phyloP scores from a whole-genome alignment of 805 yeast species.

The Schizosaccharomyces osmophilus region DNA sequence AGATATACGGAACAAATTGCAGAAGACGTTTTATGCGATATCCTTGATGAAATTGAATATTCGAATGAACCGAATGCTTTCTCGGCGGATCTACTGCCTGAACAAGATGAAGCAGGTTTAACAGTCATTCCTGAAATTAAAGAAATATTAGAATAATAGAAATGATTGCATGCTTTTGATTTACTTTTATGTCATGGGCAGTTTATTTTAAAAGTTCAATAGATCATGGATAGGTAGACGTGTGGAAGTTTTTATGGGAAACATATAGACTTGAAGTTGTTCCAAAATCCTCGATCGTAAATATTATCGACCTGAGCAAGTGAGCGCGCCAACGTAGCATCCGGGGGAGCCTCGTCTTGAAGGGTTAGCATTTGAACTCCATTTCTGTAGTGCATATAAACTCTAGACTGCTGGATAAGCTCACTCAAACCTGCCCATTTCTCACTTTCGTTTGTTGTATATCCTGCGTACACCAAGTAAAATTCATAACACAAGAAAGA shows the following conservation, averaged over 20 bases:
- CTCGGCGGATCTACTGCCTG: slow-evolving; percentile 10
- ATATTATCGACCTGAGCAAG: neutral
- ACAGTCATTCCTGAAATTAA: neutral
- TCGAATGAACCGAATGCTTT: neutral
- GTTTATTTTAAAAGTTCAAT: neutral
- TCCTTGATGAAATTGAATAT: slow-evolving; percentile 49
- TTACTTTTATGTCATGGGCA: neutral
- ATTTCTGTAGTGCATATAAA: slow-evolving; percentile 8
- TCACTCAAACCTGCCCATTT: slow-evolving; percentile 48
- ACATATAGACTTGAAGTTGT: neutral
- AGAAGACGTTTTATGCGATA: slow-evolving; percentile 63
- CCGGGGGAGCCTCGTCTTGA: neutral
- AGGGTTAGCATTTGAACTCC: neutral
- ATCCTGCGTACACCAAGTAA: slow-evolving; percentile 32
- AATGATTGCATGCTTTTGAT: neutral
- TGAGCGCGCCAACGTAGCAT: neutral
- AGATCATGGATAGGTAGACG: neutral
- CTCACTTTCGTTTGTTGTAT: slow-evolving; percentile 48
- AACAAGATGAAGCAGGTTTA: neutral
- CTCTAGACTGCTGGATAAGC: slow-evolving; percentile 19
- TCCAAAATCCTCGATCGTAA: neutral
- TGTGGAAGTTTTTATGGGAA: neutral
- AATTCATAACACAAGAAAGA: slow-evolving; percentile 25
- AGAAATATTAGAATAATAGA: neutral
- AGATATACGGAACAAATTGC: slow-evolving; percentile 46